phyloP scores from a whole-genome alignment of 805 yeast genomes.

The Myxozyma nipponensis region DNA sequence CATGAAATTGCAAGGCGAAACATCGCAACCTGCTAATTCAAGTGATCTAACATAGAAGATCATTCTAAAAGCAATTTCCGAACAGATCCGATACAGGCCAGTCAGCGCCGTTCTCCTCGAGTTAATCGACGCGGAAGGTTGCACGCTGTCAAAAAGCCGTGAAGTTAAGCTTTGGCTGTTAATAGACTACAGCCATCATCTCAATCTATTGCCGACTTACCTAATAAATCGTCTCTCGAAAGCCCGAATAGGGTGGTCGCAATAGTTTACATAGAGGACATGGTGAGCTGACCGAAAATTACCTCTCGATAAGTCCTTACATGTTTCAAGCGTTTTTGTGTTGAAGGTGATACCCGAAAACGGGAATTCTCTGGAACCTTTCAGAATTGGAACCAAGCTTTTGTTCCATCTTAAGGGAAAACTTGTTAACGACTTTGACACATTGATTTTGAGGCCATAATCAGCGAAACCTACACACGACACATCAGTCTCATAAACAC shows the following conservation, averaged over 20 bases:
- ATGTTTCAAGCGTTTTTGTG: conserved; percentile 11
- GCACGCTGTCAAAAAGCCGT: not conserved
- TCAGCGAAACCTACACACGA: conserved; percentile 42
- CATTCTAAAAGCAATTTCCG: conserved; percentile 22
- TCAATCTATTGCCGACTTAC: too few species aligned
- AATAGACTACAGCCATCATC: too few species aligned
- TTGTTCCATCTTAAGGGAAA: conserved; percentile 21
- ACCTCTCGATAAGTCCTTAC: conserved; percentile 12
- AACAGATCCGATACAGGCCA: conserved; percentile 14
- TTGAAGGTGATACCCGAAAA: conserved; percentile 22
- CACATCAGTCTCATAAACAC: too few species aligned
- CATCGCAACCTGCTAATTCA: not conserved
- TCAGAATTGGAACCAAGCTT: conserved; percentile 1
- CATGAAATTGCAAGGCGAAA: too few species aligned
- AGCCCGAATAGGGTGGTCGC: not conserved
- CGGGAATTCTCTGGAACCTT: conserved; percentile 15
- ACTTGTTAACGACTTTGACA: conserved; percentile 40
- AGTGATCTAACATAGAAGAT: conserved; percentile 12
- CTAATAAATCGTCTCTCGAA: conserved; percentile 1
- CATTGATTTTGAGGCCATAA: conserved; percentile 44
- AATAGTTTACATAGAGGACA: not conserved
- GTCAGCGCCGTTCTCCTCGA: conserved; percentile 11
- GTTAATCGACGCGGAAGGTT: conserved; percentile 3
- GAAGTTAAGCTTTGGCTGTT: too few species aligned
- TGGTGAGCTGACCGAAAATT: too few species aligned